These are phyloP conservation scores for Schizothecium vesticola DNA, from an alignment of 495 filamentous ascomycete species.

Conservation along the genomic window DNA sequence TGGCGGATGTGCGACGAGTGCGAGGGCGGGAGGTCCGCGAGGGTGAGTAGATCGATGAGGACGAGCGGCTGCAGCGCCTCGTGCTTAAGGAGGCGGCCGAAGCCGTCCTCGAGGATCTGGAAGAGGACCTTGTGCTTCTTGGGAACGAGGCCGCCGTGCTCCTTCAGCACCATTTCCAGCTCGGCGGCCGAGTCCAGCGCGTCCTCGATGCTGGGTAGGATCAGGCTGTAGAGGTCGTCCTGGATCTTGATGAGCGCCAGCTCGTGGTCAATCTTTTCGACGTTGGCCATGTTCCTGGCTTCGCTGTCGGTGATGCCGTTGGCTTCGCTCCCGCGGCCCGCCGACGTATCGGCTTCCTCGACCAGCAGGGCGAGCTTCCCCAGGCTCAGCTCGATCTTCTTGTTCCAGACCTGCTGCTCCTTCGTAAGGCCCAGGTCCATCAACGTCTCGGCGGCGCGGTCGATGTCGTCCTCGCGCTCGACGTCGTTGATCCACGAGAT, in stretches of 20 bases:
- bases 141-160: conserved; percentile 52
- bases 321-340: conserved; percentile 30
- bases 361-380: conserved; percentile 75
- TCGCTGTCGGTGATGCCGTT: conserved; percentile 24
- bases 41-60: conserved; percentile 77
- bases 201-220: conserved; percentile 50
- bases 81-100: conserved; percentile 62
- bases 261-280: conserved; percentile 52
- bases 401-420: conserved; percentile 77
- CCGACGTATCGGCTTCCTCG: conserved; percentile 36
- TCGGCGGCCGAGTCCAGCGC: conserved; percentile 77
- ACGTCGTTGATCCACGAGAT: conserved; percentile 96
- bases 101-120: conserved; percentile 57
- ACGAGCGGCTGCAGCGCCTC: conserved; percentile 59
- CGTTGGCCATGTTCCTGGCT: conserved; percentile 27
- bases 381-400: conserved; percentile 85
- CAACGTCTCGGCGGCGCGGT: conserved; percentile 61
- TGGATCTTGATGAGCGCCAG: conserved; percentile 66
- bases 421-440: conserved; percentile 56
- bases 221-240: conserved; percentile 57
- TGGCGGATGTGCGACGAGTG: conserved; percentile 34
- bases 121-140: conserved; percentile 58
- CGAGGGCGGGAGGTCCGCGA: conserved; percentile 50
- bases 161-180: conserved; percentile 64
- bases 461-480: conserved; percentile 62